Base-by-base conservation (phyloP, 768 basidiomycete genomes). In the Macrolepiota fuliginosa region DNA sequence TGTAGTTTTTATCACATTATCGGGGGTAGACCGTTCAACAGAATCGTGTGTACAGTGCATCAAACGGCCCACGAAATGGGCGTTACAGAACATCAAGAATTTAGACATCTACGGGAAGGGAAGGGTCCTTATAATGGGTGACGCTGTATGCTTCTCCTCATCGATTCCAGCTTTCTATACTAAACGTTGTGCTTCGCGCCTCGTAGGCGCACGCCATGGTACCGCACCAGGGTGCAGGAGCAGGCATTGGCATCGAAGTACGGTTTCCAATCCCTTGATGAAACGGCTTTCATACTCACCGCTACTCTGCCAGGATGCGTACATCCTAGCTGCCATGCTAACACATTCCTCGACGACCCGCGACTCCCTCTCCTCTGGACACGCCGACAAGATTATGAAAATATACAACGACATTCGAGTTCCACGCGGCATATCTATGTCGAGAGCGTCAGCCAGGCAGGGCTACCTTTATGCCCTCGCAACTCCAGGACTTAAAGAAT, bases 171-270 rank as follows among this genome's bases (percentile, higher is more conserved):
- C 29, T 32, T 32, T 17, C 19, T 15, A 19, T 49, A 36, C 15
- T 35, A 24, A 25, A 27, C 49, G 29, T 22, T 22, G n/a, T 7
- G 12, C 7, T 45, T 9, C 25, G 6, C 12, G 47, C 11, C 7
- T 29, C 2, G 11, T n/a, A 74, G 75, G 78, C 79, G 1, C 81
- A 82, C 64, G 79, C 79, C 2, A 81, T 81, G 79, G 69, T 70
- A 2, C 79, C 81, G n/a, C 76, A 79, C 70, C 76, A 79, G 65
- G 81, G 79, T 24, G 77, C 81, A 9, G 80, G 80, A 17, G 81
- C 81, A 5, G 80, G 80, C 6, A 79, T 79, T 61, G 81, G 79
- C 6, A 74, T 82, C 47, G 81, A 83, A 70, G 79, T 78, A 54
- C 45, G n/a, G 7, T 32, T 32, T 7, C 29, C 50, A 36, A 13